Evolutionary conservation across 345 rosid species (phyloP).

Genomic region (Eucalyptus regnans): DNA sequence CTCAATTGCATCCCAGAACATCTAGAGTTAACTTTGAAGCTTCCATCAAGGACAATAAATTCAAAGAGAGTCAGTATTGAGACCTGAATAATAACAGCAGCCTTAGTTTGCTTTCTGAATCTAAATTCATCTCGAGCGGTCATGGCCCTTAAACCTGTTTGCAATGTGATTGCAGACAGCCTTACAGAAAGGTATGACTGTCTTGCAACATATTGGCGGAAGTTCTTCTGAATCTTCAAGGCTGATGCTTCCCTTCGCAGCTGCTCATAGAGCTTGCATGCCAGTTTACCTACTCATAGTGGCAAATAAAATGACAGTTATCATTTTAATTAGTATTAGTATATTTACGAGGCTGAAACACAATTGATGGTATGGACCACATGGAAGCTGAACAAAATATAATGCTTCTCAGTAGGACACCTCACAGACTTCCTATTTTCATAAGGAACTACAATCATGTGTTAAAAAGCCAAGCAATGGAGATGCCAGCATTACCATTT

Average conservation of each 20-base stretch:
- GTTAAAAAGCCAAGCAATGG: background rate
- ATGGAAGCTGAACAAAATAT: background rate
- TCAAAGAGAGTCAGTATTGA: background rate
- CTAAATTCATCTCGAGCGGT: slow-evolving; percentile 90
- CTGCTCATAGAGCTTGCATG: slow-evolving; percentile 75
- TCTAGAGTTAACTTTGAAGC: background rate
- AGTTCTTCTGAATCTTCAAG: slow-evolving; percentile 80
- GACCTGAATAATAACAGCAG: slow-evolving; percentile 89
- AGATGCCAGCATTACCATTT: background rate
- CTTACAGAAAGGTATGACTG: slow-evolving; percentile 39
- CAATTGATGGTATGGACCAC: background rate
- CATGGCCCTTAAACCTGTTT: slow-evolving; percentile 91
- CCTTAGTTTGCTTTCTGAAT: slow-evolving; percentile 86
- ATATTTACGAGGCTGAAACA: background rate
- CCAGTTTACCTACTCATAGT: slow-evolving; percentile 52
- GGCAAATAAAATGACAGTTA: background rate
- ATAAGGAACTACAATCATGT: background rate
- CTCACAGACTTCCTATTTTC: background rate
- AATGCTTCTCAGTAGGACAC: background rate
- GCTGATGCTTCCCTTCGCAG: slow-evolving; percentile 86
- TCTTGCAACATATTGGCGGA: slow-evolving; percentile 54
- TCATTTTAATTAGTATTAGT: background rate
- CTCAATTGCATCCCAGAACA: background rate
- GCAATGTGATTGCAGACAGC: slow-evolving; percentile 58
- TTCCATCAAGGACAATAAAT: background rate